Evolutionary conservation across 2,329 filamentous ascomycete species (phyloP).

Genomic region (Pezicula rhizophila): DNA sequence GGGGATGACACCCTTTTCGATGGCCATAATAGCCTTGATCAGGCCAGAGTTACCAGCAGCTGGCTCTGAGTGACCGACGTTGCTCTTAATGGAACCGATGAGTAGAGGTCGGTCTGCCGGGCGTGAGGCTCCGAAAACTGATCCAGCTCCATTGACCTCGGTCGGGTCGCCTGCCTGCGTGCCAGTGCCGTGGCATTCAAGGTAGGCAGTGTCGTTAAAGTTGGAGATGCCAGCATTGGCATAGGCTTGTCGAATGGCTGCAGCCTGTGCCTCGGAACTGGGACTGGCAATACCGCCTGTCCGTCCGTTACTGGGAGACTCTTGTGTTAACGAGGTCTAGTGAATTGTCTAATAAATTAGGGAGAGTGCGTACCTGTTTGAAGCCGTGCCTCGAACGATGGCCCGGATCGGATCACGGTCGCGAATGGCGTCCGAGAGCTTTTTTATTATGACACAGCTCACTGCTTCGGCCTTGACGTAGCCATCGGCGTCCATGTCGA

Average conservation of each 20-base stretch:
- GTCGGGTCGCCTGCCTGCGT: not conserved
- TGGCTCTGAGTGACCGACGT: slow-evolving; percentile 38
- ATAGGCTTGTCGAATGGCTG: slow-evolving; percentile 5
- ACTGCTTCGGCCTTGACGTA: slow-evolving; percentile 59
- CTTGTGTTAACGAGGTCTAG: no score
- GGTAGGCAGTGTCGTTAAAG: slow-evolving; percentile 23
- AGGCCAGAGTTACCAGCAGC: slow-evolving; percentile 36
- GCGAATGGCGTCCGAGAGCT: slow-evolving; percentile 47
- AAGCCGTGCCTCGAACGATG: slow-evolving; percentile 44
- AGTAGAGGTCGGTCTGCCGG: not conserved
- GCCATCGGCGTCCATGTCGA: slow-evolving; percentile 52
- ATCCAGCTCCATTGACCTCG: slow-evolving; percentile 5
- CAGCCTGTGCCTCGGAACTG: slow-evolving; percentile 35
- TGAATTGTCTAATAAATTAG: no score
- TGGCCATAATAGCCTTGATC: slow-evolving; percentile 36
- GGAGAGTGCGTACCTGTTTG: no score
- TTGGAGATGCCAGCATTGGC: slow-evolving; percentile 5
- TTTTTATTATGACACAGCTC: slow-evolving; percentile 51
- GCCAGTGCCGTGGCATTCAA: slow-evolving; percentile 20
- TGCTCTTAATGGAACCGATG: slow-evolving; percentile 25
- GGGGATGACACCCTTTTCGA: slow-evolving; percentile 17
- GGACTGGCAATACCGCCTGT: slow-evolving; percentile 52
- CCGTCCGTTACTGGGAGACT: slow-evolving; percentile 45
- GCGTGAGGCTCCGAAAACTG: not conserved
- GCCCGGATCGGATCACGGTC: slow-evolving; percentile 52